Conservation (phyloP, 257 asterid species). For the Forsythia suspensa region DNA sequence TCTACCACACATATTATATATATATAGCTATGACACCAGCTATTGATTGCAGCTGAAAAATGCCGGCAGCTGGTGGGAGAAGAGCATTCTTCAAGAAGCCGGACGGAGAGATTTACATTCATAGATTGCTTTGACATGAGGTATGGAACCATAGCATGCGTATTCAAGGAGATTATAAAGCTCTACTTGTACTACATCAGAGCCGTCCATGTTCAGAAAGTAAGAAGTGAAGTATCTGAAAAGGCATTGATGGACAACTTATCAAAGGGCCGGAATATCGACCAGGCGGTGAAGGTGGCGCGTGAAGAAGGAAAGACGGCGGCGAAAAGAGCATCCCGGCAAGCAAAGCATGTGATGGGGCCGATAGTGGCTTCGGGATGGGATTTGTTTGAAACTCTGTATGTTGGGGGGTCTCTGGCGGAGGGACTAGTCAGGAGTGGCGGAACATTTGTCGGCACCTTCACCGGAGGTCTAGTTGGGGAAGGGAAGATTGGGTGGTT, state of each 20-base stretch:
- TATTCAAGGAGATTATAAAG: slow-evolving; percentile 45
- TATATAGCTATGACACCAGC: no score
- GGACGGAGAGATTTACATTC: slow-evolving; percentile 49
- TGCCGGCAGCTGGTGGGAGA: slow-evolving; percentile 43
- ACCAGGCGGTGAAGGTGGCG: slow-evolving; percentile 34
- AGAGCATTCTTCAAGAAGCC: slow-evolving; percentile 33
- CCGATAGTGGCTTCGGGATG: slow-evolving; percentile 51
- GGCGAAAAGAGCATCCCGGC: slow-evolving; percentile 39
- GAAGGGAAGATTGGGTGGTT: slow-evolving; percentile 55
- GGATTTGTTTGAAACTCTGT: slow-evolving; percentile 56
- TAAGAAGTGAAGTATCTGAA: slow-evolving; percentile 38
- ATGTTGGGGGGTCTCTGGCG: slow-evolving; percentile 42
- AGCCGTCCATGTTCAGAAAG: slow-evolving; percentile 47
- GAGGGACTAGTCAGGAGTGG: slow-evolving; percentile 44
- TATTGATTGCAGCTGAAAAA: slow-evolving; percentile 48
- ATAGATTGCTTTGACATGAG: slow-evolving; percentile 53
- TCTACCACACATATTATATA: not conserved
- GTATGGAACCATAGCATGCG: slow-evolving; percentile 50
- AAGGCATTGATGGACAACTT: slow-evolving; percentile 29
- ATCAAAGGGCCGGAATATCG: slow-evolving; percentile 28
- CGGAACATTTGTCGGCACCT: slow-evolving; percentile 49
- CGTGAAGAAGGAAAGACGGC: slow-evolving; percentile 37
- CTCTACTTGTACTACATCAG: slow-evolving; percentile 43
- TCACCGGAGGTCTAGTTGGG: slow-evolving; percentile 47
- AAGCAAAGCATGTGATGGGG: slow-evolving; percentile 42